phyloP scores from a whole-genome alignment of 495 filamentous ascomycete genomes.

The Trichoderma asperelloides region DNA sequence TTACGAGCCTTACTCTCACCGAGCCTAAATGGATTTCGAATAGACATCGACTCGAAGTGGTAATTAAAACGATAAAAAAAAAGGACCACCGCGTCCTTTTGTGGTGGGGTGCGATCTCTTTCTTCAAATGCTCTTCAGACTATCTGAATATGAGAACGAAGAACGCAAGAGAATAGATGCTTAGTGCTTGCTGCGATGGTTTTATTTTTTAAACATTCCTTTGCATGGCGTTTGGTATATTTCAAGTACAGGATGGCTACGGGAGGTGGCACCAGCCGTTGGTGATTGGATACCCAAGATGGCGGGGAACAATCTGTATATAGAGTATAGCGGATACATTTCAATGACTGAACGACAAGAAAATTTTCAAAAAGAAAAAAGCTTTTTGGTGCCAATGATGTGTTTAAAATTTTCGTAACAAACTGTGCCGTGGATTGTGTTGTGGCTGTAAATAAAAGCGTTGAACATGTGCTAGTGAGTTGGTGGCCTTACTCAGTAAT shows the following conservation, averaged over 20 bases:
- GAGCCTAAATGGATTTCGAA: conserved; percentile 22
- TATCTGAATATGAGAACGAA: background rate
- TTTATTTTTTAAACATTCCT: background rate
- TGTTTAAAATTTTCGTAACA: background rate
- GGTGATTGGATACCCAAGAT: conserved; percentile 5
- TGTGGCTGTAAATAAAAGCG: background rate
- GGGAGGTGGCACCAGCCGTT: background rate
- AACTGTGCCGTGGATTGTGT: background rate
- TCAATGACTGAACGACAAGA: conserved; percentile 3
- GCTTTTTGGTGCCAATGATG: background rate
- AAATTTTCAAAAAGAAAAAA: background rate
- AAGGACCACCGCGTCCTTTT: background rate
- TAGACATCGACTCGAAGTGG: background rate
- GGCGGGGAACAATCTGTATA: conserved; percentile 5
- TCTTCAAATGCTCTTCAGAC: background rate
- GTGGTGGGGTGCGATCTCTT: background rate
- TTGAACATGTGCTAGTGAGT: background rate
- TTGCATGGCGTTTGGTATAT: conserved; percentile 1
- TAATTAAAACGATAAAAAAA: background rate
- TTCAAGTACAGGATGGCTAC: background rate
- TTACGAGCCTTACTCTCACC: conserved; percentile 48
- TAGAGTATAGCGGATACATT: background rate
- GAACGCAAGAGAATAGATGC: background rate
- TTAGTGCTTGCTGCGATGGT: background rate
- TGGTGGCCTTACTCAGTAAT: background rate